These are phyloP conservation scores for Microstegium vimineum DNA, from an alignment of 176 grass and related monocot species.

Conservation along the genomic window DNA sequence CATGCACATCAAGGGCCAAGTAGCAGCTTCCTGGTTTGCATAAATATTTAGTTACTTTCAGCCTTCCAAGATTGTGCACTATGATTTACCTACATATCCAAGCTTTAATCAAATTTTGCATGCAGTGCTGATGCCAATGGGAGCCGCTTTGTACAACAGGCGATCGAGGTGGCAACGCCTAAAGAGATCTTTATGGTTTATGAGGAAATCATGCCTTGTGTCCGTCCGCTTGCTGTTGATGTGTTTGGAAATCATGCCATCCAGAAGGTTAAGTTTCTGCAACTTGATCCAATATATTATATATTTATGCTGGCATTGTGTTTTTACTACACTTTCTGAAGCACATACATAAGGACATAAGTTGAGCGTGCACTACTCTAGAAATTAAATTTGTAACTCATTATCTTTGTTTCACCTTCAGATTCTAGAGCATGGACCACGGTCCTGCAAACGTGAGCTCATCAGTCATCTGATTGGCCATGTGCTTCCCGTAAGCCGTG, in stretches of 20 bases:
- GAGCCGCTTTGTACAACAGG: slow-evolving; percentile 37
- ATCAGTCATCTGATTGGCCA: too few species aligned
- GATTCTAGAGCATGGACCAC: too few species aligned
- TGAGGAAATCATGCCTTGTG: slow-evolving; percentile 27
- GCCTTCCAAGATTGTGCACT: neutral
- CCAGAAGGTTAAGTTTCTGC: slow-evolving; percentile 43
- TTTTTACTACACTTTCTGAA: too few species aligned
- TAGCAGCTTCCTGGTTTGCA: slow-evolving; percentile 36
- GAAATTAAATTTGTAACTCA: neutral
- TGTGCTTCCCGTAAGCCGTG: too few species aligned
- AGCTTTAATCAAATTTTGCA: neutral
- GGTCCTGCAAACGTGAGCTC: too few species aligned
- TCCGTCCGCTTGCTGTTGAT: slow-evolving; percentile 7
- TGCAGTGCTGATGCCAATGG: slow-evolving; percentile 28
- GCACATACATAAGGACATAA: neutral
- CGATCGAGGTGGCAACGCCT: slow-evolving; percentile 30
- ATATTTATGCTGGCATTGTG: neutral
- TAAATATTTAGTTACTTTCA: neutral
- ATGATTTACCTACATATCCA: neutral
- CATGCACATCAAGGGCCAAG: slow-evolving; percentile 27
- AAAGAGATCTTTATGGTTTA: slow-evolving; percentile 44
- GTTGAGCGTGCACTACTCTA: neutral
- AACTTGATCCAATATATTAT: neutral
- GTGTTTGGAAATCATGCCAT: slow-evolving; percentile 43
- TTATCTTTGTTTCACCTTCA: neutral